Conservation (phyloP, 1,284 basidiomycete species). For the Rhizoctonia solani region DNA sequence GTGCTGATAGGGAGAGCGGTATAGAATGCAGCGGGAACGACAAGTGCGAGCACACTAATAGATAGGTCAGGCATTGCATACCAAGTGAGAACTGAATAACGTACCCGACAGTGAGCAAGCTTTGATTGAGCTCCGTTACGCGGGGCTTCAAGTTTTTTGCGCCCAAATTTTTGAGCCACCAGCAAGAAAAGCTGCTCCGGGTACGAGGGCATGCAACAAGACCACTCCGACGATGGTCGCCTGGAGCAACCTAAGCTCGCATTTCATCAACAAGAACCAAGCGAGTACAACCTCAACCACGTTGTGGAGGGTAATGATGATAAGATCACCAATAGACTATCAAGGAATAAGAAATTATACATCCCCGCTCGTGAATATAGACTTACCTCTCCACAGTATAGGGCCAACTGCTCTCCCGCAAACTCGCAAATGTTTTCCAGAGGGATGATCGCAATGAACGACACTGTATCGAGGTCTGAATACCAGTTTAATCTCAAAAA, state of each 20-base stretch:
- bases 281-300: slow-evolving; percentile 27
- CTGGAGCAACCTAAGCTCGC: slow-evolving; percentile 35
- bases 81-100: background rate
- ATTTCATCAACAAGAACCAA: slow-evolving; percentile 24
- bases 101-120: slow-evolving; percentile 26
- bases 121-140: slow-evolving; percentile 23
- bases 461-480: too few relatives aligned
- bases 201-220: slow-evolving; percentile 32
- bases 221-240: slow-evolving; percentile 36
- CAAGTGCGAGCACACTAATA: slow-evolving; percentile 22
- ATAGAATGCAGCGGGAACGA: slow-evolving; percentile 33
- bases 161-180: slow-evolving; percentile 35
- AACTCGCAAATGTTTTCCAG: slow-evolving; percentile 32
- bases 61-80: background rate
- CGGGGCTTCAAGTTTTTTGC: slow-evolving; percentile 29
- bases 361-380: background rate
- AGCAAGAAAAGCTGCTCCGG: slow-evolving; percentile 34
- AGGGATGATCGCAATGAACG: slow-evolving; percentile 34
- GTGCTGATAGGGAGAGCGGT: slow-evolving; percentile 4
- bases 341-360: background rate
- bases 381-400: slow-evolving; percentile 33
- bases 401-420: slow-evolving; percentile 33
- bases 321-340: slow-evolving; percentile 35
- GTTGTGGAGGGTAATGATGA: slow-evolving; percentile 35
- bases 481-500: too few relatives aligned